These are phyloP conservation scores for Cladobotryum protrusum DNA, from an alignment of 2,329 filamentous ascomycete genomes.

Conservation along the genomic window DNA sequence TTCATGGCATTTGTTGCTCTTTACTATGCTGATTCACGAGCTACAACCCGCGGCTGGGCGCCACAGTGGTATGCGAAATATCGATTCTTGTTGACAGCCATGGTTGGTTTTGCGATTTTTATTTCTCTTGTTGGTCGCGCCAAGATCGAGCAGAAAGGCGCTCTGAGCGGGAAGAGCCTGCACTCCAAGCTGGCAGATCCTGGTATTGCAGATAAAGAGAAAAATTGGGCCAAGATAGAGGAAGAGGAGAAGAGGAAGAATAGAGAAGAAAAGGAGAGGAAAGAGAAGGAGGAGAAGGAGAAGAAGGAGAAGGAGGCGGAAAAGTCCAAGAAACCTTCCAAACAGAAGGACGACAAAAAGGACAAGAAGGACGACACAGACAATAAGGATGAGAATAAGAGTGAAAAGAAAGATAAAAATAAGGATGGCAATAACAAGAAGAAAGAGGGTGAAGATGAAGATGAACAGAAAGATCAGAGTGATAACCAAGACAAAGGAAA, in stretches of 20 bases:
- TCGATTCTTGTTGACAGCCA: slow-evolving; percentile 84
- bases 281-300: slow-evolving; percentile 30
- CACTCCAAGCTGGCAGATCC: slow-evolving; percentile 31
- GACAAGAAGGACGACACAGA: slow-evolving; percentile 21
- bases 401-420: slow-evolving; percentile 14
- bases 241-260: slow-evolving; percentile 33
- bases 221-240: slow-evolving; percentile 43
- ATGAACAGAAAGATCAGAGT: background rate
- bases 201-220: slow-evolving; percentile 29
- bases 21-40: slow-evolving; percentile 77
- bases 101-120: slow-evolving; percentile 78
- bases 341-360: slow-evolving; percentile 20
- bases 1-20: slow-evolving; percentile 79
- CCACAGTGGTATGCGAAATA: slow-evolving; percentile 84
- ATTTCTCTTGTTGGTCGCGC: slow-evolving; percentile 75
- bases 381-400: slow-evolving; percentile 11
- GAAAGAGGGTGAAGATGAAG: slow-evolving; percentile 10
- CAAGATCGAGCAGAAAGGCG: slow-evolving; percentile 50
- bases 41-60: slow-evolving; percentile 67
- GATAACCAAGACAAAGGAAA: slow-evolving; percentile 1
- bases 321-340: slow-evolving; percentile 19
- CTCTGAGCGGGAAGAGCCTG: slow-evolving; percentile 29
- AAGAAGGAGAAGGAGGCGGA: slow-evolving; percentile 26
- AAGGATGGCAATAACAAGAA: slow-evolving; percentile 16
- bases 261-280: slow-evolving; percentile 33